Evolutionary conservation across 352 stramenopile species (phyloP).

Genomic region (Pythium rhizo-oryzae): DNA sequence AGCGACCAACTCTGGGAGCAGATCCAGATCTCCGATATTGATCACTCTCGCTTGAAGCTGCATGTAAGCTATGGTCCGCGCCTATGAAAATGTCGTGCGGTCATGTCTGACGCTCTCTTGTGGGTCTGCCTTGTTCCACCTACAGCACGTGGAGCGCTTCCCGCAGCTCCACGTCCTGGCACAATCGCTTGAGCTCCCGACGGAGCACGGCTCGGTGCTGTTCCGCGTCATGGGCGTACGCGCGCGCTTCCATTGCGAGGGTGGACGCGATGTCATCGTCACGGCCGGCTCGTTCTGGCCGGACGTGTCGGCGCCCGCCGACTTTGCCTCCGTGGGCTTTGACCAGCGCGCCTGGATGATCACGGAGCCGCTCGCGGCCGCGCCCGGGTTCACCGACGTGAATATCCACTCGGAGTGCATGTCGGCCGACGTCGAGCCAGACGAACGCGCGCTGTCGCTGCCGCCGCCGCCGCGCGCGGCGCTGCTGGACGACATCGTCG

Average conservation of each 20-base stretch:
- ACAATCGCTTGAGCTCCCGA: background rate
- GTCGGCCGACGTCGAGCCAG: background rate
- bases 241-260: background rate
- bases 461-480: too few relatives aligned
- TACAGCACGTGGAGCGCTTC: background rate
- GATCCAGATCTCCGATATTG: background rate
- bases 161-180: background rate
- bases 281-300: background rate
- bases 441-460: too few relatives aligned
- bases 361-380: background rate
- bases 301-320: background rate
- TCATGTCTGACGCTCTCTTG: background rate
- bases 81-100: too few relatives aligned
- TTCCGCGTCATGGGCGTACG: background rate
- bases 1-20: background rate
- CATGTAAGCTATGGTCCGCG: background rate
- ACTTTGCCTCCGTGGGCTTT: background rate
- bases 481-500: too few relatives aligned
- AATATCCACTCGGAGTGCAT: background rate
- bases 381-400: background rate
- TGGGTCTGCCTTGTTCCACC: background rate
- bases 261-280: background rate
- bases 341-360: background rate
- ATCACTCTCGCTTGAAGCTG: background rate
- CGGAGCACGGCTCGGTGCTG: background rate